Conservation (phyloP, 441 rosid genomes). For the Lepidium campestre region DNA sequence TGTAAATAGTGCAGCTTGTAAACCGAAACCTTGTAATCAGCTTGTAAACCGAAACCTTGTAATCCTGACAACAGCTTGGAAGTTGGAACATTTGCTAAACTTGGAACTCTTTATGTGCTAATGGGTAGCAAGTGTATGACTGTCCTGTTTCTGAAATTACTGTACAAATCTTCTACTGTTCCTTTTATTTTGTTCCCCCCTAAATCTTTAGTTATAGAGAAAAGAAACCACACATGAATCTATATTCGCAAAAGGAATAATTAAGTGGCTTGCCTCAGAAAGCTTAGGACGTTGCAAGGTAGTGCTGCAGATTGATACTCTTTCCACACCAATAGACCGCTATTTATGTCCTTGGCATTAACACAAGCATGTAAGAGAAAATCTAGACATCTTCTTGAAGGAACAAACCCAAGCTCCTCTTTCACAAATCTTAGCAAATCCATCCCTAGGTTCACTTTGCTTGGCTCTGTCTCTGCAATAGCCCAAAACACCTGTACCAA, state of each 20-base stretch:
- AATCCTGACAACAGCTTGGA: background rate
- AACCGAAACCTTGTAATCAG: background rate
- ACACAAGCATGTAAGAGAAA: conserved; percentile 70
- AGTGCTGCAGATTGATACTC: conserved; percentile 56
- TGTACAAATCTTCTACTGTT: background rate
- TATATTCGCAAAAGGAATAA: conserved; percentile 16
- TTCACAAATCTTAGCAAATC: conserved; percentile 55
- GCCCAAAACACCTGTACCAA: conserved; percentile 40
- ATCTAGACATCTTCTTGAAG: conserved; percentile 68
- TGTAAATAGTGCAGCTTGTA: background rate
- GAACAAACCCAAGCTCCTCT: conserved; percentile 53
- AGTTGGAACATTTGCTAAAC: background rate
- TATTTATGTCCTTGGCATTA: conserved; percentile 46
- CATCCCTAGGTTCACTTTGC: conserved; percentile 46
- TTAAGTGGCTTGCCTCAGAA: conserved; percentile 46
- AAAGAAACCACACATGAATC: background rate
- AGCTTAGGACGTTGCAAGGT: conserved; percentile 51
- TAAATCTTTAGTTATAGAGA: background rate
- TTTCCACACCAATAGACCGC: conserved; percentile 53
- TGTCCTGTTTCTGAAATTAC: background rate
- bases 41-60: background rate
- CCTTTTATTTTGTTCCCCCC: background rate
- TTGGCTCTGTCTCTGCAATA: conserved; percentile 44
- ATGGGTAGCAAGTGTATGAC: background rate
- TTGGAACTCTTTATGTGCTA: background rate